Conservation (phyloP, 2,329 filamentous ascomycete species). For the Pseudogymnoascus sp. region DNA sequence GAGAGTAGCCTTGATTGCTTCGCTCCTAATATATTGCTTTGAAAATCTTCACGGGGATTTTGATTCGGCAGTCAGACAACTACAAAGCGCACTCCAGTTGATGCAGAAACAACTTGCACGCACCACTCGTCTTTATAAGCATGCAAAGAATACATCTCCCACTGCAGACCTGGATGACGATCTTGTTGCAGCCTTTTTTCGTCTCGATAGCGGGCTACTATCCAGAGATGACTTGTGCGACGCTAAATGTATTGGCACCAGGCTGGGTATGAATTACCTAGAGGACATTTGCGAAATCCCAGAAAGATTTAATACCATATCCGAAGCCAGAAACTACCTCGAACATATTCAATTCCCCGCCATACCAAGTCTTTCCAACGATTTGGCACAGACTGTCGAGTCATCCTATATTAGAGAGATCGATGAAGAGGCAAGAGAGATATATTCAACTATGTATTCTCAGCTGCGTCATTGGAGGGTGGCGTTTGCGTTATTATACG, state of each 20-base stretch:
- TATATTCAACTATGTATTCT: not conserved
- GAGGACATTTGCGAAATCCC: conserved; percentile 12
- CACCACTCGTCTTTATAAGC: not conserved
- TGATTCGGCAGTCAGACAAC: conserved; percentile 10
- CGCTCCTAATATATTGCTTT: conserved; percentile 19
- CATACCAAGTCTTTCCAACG: conserved; percentile 12
- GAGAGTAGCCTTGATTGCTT: conserved; percentile 17
- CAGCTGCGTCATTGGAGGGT: conserved; percentile 15
- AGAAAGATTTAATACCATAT: conserved; percentile 7
- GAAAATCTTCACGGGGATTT: conserved; percentile 18
- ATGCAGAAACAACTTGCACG: not conserved
- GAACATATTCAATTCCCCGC: conserved; percentile 12
- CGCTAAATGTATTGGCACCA: conserved; percentile 4
- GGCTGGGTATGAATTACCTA: conserved; percentile 13
- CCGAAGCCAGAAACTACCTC: conserved; percentile 13
- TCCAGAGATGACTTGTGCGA: conserved; percentile 7
- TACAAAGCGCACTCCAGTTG: not conserved
- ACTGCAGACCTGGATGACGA: conserved; percentile 17
- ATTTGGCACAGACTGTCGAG: not conserved
- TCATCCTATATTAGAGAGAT: not conserved
- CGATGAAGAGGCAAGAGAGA: not conserved
- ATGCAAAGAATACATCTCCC: not conserved
- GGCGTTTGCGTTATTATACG: conserved; percentile 16
- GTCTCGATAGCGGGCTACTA: conserved; percentile 12
- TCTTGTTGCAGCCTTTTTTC: conserved; percentile 17